A percentile compares a stretch with the other conserved stretches of the same genome.
These are phyloP conservation scores for Phytophthora rubi DNA, from an alignment of 352 stramenopile genomes.

Conservation along the genomic window DNA sequence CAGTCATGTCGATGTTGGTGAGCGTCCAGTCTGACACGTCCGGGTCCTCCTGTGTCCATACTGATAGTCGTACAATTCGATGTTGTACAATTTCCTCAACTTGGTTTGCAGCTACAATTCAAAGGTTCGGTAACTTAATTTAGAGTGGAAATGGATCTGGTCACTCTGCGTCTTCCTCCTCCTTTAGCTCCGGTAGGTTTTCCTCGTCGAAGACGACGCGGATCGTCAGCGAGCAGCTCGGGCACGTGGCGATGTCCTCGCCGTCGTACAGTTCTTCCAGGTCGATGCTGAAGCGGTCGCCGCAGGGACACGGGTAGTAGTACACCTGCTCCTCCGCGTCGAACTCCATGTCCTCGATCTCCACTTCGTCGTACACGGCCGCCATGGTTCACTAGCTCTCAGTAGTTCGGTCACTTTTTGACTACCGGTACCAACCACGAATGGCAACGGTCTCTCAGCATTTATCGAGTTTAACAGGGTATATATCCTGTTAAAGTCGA, in stretches of 20 bases:
- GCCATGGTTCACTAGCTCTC: conserved; percentile 52
- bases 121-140: conserved; percentile 15
- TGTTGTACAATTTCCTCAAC: background rate
- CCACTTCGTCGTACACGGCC: conserved; percentile 97
- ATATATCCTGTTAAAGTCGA: conserved; percentile 25
- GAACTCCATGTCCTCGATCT: conserved; percentile 99
- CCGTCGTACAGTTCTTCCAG: conserved; percentile 92
- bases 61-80: background rate
- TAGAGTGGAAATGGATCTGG: conserved; percentile 9
- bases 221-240: conserved; percentile 96
- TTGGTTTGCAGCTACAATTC: background rate
- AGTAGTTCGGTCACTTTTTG: background rate
- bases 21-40: too few species aligned
- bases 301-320: conserved; percentile 98
- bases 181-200: conserved; percentile 71
- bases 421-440: conserved; percentile 15
- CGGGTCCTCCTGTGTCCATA: too few species aligned
- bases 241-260: conserved; percentile 97
- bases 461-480: conserved; percentile 1
- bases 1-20: too few species aligned
- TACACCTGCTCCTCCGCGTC: conserved; percentile 94
- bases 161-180: conserved; percentile 40
- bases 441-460: background rate
- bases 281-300: conserved; percentile 93
- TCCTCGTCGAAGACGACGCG: conserved; percentile 96